phyloP scores from a whole-genome alignment of 208 protist species.

The Porcisia hertigi region DNA sequence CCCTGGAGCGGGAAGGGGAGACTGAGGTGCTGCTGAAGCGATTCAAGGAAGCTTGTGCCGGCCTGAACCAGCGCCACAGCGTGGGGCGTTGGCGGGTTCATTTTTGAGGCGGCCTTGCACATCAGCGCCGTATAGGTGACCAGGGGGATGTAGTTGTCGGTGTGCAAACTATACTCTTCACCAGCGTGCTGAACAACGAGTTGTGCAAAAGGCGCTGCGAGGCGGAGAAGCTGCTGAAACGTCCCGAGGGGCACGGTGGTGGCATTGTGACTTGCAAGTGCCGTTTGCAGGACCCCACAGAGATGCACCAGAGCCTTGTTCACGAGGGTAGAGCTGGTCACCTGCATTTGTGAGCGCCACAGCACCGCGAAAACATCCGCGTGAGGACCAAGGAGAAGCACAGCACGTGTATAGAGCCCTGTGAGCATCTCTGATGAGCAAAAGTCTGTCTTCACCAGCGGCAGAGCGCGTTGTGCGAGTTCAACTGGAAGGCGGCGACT shows the following conservation, averaged over 20 bases:
- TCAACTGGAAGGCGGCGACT: constrained; percentile 19
- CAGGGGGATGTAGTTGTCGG: constrained; percentile 73
- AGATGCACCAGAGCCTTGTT: constrained; percentile 27
- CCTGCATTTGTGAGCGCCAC: constrained; percentile 22
- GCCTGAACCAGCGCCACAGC: constrained; percentile 19
- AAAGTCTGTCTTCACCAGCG: constrained; percentile 24
- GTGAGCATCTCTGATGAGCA: constrained; percentile 30
- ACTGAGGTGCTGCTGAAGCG: constrained; percentile 65
- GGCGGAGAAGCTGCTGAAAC: constrained; percentile 33
- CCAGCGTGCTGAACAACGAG: constrained; percentile 25
- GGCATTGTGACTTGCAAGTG: not conserved
- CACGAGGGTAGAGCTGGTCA: constrained; percentile 33
- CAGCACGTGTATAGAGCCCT: constrained; percentile 50
- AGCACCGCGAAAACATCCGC: constrained; percentile 38
- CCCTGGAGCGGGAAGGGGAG: constrained; percentile 70
- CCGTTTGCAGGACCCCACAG: constrained; percentile 9
- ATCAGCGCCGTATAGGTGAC: constrained; percentile 39
- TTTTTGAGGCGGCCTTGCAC: constrained; percentile 20
- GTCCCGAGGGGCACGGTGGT: constrained; percentile 3
- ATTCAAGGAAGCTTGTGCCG: constrained; percentile 51
- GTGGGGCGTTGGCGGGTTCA: constrained; percentile 34
- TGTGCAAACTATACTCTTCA: constrained; percentile 31
- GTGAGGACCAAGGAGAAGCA: constrained; percentile 57
- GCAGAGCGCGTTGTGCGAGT: constrained; percentile 16
- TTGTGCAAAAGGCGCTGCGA: constrained; percentile 34